phyloP scores from a whole-genome alignment of 208 protist genomes.

The Crithidia mellificae region DNA sequence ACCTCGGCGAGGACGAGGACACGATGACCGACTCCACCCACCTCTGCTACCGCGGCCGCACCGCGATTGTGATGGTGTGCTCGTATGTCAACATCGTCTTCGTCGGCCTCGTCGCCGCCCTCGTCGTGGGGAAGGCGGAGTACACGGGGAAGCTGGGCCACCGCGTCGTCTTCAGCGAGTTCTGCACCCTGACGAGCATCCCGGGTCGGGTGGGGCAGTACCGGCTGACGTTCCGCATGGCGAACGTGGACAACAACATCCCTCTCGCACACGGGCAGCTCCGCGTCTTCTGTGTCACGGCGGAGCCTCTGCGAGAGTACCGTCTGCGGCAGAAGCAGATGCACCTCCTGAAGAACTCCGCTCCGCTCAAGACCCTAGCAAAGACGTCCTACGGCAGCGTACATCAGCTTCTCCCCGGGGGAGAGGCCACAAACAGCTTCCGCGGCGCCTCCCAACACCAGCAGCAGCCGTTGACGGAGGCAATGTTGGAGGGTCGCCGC shows the following conservation, averaged over 20 bases:
- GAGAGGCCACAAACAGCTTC: conserved; percentile 5
- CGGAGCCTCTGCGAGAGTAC: conserved; percentile 56
- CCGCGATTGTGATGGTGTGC: conserved; percentile 71
- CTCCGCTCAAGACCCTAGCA: background rate
- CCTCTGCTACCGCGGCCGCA: conserved; percentile 75
- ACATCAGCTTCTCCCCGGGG: conserved; percentile 7
- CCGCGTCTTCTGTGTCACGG: conserved; percentile 69
- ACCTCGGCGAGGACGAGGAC: conserved; percentile 69
- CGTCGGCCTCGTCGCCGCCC: conserved; percentile 79
- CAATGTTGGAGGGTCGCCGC: conserved; percentile 2
- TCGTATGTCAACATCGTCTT: conserved; percentile 86
- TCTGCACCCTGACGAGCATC: conserved; percentile 62
- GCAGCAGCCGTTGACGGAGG: conserved; percentile 10
- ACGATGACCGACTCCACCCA: conserved; percentile 63
- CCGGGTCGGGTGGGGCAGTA: conserved; percentile 49
- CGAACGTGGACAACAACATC: conserved; percentile 66
- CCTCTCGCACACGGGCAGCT: conserved; percentile 63
- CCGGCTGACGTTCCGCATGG: conserved; percentile 76
- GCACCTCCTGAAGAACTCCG: conserved; percentile 21
- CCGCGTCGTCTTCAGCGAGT: conserved; percentile 84
- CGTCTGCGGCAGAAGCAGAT: conserved; percentile 38
- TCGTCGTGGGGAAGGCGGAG: conserved; percentile 84
- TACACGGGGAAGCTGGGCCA: conserved; percentile 60
- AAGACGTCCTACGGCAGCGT: conserved; percentile 8
- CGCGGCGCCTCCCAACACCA: background rate